Conservation (phyloP, 164 flowering plant species). For the Chimonanthus praecox region DNA sequence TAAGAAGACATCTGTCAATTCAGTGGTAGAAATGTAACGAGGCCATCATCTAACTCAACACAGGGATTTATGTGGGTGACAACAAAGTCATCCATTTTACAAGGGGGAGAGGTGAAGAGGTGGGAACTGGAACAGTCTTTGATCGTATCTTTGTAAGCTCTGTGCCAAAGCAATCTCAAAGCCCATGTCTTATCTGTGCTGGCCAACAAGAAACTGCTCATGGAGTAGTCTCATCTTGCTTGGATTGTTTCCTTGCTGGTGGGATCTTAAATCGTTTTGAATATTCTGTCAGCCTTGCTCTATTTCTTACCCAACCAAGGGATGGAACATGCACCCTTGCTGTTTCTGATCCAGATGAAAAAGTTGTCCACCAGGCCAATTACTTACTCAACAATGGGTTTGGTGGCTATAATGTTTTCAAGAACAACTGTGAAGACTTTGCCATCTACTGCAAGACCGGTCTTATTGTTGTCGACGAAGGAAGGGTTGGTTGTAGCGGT, state of each 20-base stretch:
- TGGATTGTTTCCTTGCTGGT: slow-evolving; percentile 37
- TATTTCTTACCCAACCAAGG: slow-evolving; percentile 32
- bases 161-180: slow-evolving; percentile 21
- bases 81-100: slow-evolving; percentile 84
- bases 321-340: slow-evolving; percentile 49
- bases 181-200: slow-evolving; percentile 35
- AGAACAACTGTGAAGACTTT: slow-evolving; percentile 46
- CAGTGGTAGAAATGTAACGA: no score
- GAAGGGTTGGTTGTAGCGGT: slow-evolving; percentile 35
- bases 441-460: slow-evolving; percentile 45
- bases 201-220: slow-evolving; percentile 35
- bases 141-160: slow-evolving; percentile 54
- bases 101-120: slow-evolving; percentile 71
- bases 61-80: slow-evolving; percentile 80
- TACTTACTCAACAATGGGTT: slow-evolving; percentile 35
- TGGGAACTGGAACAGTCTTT: slow-evolving; percentile 78
- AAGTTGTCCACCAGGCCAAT: slow-evolving; percentile 33
- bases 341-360: slow-evolving; percentile 26
- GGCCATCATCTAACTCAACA: neutral
- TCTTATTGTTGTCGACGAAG: slow-evolving; percentile 19
- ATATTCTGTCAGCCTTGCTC: slow-evolving; percentile 28
- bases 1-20: no score
- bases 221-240: slow-evolving; percentile 39
- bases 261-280: slow-evolving; percentile 34
- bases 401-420: slow-evolving; percentile 36